Base-by-base conservation (phyloP, 495 filamentous ascomycete species). In the Geopyxis carbonaria region DNA sequence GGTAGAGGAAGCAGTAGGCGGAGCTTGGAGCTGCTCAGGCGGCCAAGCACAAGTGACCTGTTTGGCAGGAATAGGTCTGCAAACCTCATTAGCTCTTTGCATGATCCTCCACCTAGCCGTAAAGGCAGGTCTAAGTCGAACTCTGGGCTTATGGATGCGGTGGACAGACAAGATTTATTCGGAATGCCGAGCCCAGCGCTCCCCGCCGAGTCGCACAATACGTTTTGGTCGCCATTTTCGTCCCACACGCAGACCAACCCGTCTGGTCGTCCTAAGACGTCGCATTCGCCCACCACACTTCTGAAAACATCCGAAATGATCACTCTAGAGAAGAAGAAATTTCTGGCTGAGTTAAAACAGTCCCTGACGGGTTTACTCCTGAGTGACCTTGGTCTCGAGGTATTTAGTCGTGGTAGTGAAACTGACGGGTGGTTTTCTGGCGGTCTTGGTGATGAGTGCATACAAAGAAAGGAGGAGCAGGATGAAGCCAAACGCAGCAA, bases 371-470 rank as follows among this genome's bases (percentile, higher is more conserved):
- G 83, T 46, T 62, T 97, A 21, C 65, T 97, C 6, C 61, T 95
- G 22, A 94, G 86, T 44, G 89, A 97, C 58, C 65, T 97, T 11
- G 82, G 84, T 6, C 80, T 75, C 31, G 70, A 78, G 6, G 76
- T 93, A 10, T 93, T 86, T 60, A 71, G 76, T 22, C 72, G 75
- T 44, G 78, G 89, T 10, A 87, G 81, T 45, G 89, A 97, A 61
- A 97, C 87, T 11, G 89, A 95, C 48, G 72, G 66, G 18, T 94
- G 87, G 82, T 87, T 93, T 53, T 68, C 71, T 4, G 73, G 76
- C 44, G 70, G 68, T 14, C 56, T 92, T 2, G 75, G 78, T 10
- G 75, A 87, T 46, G 73, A 80, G 38, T 80, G 76, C 39, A 75
- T 91, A 31, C 77, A 81, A 44, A 64, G 73, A 23, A 75, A 76